These are phyloP conservation scores for Cucumis sativus DNA, from an alignment of 306 rosid genomes.

Conservation along the genomic window DNA sequence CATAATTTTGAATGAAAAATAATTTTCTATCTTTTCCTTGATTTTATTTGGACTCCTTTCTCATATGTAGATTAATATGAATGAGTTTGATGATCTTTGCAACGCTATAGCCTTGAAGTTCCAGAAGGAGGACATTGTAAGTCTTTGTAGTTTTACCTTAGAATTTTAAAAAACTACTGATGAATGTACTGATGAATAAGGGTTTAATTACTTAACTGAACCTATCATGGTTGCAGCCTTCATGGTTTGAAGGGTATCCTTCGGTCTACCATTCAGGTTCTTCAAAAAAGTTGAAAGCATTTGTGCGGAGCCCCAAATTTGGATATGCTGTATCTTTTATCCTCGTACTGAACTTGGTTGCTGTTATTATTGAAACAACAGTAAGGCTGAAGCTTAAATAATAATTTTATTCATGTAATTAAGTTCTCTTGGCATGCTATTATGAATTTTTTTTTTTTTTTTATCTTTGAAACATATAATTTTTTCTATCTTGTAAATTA, in stretches of 20 bases:
- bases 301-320: conserved; percentile 57
- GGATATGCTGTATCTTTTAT: conserved; percentile 78
- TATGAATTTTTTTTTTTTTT: neutral
- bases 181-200: conserved; percentile 1
- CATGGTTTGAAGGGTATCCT: conserved; percentile 51
- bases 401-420: conserved; percentile 4
- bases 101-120: conserved; percentile 81
- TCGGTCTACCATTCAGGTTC: conserved; percentile 32
- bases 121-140: conserved; percentile 71
- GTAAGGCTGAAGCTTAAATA: conserved; percentile 34
- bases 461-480: neutral
- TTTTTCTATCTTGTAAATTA: neutral
- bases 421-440: neutral
- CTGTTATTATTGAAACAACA: conserved; percentile 91
- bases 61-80: conserved; percentile 53
- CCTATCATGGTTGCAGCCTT: conserved; percentile 51
- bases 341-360: conserved; percentile 56
- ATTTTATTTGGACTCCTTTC: neutral
- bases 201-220: conserved; percentile 18
- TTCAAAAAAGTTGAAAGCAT: conserved; percentile 58
- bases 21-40: neutral
- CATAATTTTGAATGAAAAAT: neutral
- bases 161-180: conserved; percentile 11
- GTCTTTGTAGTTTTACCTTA: conserved; percentile 16
- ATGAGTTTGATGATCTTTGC: conserved; percentile 89